A percentile compares a stretch with the other conserved stretches of the same genome.
These are phyloP conservation scores for Hypomyces rosellus DNA, from an alignment of 2,329 filamentous ascomycete species.

Conservation along the genomic window DNA sequence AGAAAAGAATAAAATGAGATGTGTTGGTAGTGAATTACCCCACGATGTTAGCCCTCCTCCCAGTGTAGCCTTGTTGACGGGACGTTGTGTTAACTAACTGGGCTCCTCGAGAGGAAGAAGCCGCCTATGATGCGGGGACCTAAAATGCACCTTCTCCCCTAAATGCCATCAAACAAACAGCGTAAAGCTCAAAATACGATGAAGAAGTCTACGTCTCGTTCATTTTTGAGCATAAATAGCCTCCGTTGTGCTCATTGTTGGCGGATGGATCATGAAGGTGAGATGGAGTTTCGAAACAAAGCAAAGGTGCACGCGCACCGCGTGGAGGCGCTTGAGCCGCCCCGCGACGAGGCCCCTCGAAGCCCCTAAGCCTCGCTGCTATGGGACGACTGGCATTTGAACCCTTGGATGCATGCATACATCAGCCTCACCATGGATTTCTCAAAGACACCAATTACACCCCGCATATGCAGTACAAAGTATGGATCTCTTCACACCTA, in stretches of 20 bases:
- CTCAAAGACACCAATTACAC: too few species aligned
- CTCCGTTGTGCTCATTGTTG: not conserved
- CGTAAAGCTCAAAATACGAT: not conserved
- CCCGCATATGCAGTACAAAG: too few species aligned
- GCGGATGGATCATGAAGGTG: not conserved
- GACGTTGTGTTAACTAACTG: not conserved
- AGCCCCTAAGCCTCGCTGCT: too few species aligned
- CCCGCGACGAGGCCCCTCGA: not conserved
- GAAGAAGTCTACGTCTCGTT: too few species aligned
- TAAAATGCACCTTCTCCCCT: too few species aligned
- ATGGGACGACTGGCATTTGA: not conserved
- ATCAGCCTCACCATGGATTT: not conserved
- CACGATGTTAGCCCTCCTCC: not conserved
- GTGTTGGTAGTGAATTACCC: not conserved
- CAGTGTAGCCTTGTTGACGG: not conserved
- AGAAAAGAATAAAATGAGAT: too few species aligned
- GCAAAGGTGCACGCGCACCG: not conserved
- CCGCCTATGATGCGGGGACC: too few species aligned
- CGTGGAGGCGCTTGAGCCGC: not conserved
- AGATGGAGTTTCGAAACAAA: not conserved
- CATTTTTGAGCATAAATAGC: not conserved
- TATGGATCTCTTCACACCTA: too few species aligned
- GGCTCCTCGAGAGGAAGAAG: too few species aligned
- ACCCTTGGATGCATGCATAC: not conserved
- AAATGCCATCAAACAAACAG: too few species aligned